Evolutionary conservation across 169 alveolate species (phyloP).

Genomic region (Plasmodium malariae): DNA sequence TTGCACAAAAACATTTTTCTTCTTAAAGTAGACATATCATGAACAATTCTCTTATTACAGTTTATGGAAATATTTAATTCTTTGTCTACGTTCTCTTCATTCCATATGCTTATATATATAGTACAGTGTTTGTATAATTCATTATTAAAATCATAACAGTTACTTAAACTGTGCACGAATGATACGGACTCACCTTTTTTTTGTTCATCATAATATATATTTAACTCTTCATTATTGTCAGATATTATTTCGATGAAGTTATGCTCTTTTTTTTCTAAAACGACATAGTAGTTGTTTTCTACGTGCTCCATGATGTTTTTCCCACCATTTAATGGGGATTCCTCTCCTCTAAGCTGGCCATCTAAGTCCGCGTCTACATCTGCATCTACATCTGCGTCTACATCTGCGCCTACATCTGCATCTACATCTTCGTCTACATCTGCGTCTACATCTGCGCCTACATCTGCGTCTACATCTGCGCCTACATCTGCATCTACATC

Average conservation of each 20-base stretch:
- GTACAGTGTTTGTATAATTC: slow-evolving; percentile 7
- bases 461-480: no score
- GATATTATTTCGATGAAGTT: slow-evolving; percentile 27
- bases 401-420: no score
- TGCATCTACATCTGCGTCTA: neutral
- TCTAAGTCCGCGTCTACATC: neutral
- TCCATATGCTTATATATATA: slow-evolving; percentile 69
- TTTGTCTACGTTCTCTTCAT: slow-evolving; percentile 45
- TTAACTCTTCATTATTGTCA: slow-evolving; percentile 12
- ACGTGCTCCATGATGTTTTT: neutral
- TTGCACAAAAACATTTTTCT: slow-evolving; percentile 4
- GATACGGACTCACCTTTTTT: slow-evolving; percentile 53
- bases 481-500: neutral
- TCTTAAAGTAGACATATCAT: slow-evolving; percentile 1
- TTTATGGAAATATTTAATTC: slow-evolving; percentile 25
- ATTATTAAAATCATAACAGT: slow-evolving; percentile 57
- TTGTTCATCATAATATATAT: slow-evolving; percentile 5
- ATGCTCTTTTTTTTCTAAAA: slow-evolving; percentile 22
- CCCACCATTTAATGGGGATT: no score
- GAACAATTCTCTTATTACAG: slow-evolving; percentile 26
- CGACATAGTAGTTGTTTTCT: slow-evolving; percentile 25
- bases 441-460: neutral
- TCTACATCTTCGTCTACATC: neutral
- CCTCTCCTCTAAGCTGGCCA: no score
- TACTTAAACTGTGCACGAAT: slow-evolving; percentile 25